These are phyloP conservation scores for Samsoniella hepiali DNA, from an alignment of 2,329 filamentous ascomycete genomes.

Conservation along the genomic window DNA sequence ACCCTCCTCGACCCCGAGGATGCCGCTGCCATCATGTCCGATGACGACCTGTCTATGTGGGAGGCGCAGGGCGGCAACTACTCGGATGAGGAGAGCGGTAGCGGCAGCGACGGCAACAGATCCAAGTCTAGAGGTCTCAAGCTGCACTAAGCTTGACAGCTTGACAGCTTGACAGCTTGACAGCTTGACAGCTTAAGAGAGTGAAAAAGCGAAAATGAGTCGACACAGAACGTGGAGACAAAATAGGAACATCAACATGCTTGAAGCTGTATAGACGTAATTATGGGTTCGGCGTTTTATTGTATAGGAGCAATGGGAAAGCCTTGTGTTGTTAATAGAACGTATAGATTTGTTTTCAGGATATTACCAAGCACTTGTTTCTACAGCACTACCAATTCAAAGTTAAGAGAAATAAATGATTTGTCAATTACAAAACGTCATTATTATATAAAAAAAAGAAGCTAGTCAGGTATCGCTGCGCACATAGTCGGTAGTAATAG, in stretches of 20 bases:
- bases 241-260: not conserved
- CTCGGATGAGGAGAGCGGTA: conserved; percentile 34
- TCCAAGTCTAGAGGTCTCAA: conserved; percentile 4
- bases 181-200: not conserved
- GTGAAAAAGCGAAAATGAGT: not conserved
- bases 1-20: conserved; percentile 46
- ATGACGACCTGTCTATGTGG: conserved; percentile 59
- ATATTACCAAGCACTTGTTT: not conserved
- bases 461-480: not conserved
- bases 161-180: too few species aligned
- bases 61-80: conserved; percentile 33
- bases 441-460: not conserved
- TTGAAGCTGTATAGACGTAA: conserved; percentile 1
- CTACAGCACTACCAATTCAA: not conserved
- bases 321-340: not conserved
- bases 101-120: conserved; percentile 29
- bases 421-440: not conserved
- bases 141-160: not conserved
- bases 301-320: not conserved
- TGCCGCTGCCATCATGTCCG: conserved; percentile 53
- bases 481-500: not conserved
- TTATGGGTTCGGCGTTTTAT: conserved; percentile 9
- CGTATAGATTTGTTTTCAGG: not conserved
- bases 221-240: not conserved
- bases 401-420: too few species aligned